Percentiles rank a stretch among this genome's conserved stretches.
phyloP scores from a whole-genome alignment of 169 alveolate genomes.

The Pseudocohnilembus persalinus region DNA sequence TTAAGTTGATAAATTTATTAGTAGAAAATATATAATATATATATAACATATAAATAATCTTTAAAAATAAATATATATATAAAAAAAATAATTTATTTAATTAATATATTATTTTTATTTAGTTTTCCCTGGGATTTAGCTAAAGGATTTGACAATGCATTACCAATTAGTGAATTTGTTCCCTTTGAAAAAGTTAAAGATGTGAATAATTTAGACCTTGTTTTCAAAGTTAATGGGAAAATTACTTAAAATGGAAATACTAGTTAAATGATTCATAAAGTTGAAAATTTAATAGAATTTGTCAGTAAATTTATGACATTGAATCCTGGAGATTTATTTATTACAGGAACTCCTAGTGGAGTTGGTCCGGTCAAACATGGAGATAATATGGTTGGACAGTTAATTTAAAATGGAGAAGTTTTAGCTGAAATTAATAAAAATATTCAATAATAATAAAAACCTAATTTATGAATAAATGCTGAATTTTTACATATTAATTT shows the following conservation, averaged over 20 bases:
- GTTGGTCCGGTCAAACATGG: conserved; percentile 58
- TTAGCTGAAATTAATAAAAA: conserved; percentile 14
- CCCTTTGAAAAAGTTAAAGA: conserved; percentile 29
- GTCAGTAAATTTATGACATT: conserved; percentile 59
- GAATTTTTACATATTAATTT: too few relatives aligned
- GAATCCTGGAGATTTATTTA: conserved; percentile 69
- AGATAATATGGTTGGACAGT: conserved; percentile 36
- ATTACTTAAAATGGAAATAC: conserved; percentile 42
- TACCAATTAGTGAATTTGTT: conserved; percentile 45
- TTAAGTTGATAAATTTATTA: too few relatives aligned
- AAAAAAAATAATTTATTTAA: too few relatives aligned
- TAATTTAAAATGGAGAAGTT: conserved; percentile 17
- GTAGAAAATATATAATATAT: too few relatives aligned
- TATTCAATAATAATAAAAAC: too few relatives aligned
- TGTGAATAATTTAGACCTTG: conserved; percentile 40
- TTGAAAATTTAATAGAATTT: conserved; percentile 48
- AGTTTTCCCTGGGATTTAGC: conserved; percentile 59
- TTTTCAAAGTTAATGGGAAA: conserved; percentile 40
- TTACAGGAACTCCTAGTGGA: conserved; percentile 77
- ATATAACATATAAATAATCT: too few relatives aligned
- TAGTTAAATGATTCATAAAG: conserved; percentile 62
- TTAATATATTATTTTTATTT: too few relatives aligned
- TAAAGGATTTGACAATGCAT: conserved; percentile 46
- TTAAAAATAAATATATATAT: too few relatives aligned
- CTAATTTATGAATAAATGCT: not conserved